Evolutionary conservation across 1,284 basidiomycete genomes (phyloP).

Genomic region (Melampsora americana): DNA sequence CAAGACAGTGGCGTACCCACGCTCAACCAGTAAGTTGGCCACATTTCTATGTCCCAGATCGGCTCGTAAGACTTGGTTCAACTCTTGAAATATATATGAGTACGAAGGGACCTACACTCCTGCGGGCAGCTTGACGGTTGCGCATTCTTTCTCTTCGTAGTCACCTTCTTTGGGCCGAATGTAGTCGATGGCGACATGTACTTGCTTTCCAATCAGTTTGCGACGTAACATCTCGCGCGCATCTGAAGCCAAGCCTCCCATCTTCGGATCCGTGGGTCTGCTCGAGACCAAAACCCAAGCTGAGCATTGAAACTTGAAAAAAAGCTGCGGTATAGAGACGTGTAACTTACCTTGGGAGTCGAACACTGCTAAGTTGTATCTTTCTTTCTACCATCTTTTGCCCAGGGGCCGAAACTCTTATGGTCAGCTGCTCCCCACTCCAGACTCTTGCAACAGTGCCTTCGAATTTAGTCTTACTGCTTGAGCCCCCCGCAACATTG

Average conservation of each 20-base stretch:
- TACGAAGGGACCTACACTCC: conserved; percentile 25
- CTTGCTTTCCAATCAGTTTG: conserved; percentile 82
- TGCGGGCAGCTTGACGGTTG: conserved; percentile 50
- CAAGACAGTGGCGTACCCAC: conserved; percentile 82
- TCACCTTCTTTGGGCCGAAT: conserved; percentile 87
- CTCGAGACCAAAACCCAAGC: background rate
- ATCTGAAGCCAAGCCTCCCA: conserved; percentile 83
- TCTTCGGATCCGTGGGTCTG: conserved; percentile 75
- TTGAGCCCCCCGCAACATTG: background rate
- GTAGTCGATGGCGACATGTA: conserved; percentile 79
- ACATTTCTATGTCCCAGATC: conserved; percentile 66
- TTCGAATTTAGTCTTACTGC: conserved; percentile 62
- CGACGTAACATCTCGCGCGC: conserved; percentile 85
- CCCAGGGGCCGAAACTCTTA: conserved; percentile 65
- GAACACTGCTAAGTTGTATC: conserved; percentile 63
- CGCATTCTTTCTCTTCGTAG: conserved; percentile 86
- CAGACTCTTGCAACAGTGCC: conserved; percentile 81
- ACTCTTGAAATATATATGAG: background rate
- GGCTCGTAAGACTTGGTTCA: background rate
- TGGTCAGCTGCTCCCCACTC: conserved; percentile 85
- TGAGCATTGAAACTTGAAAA: conserved; percentile 51
- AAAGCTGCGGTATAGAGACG: background rate
- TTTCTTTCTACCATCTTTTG: conserved; percentile 64
- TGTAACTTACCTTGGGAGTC: conserved; percentile 24
- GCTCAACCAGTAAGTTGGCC: conserved; percentile 86